Conservation (phyloP, 352 stramenopile species). For the Globisporangium viniferum region DNA sequence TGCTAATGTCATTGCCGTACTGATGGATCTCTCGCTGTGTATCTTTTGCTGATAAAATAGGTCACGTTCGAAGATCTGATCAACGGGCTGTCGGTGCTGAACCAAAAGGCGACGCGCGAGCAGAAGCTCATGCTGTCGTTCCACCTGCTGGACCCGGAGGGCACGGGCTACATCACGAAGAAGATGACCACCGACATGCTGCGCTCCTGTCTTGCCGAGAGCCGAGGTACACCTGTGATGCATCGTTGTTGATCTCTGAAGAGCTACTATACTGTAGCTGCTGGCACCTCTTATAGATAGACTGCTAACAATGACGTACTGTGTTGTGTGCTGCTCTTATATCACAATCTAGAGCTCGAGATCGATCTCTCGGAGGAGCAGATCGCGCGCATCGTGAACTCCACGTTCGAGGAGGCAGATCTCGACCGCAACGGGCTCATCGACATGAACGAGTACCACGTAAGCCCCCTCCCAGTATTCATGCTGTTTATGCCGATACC, state of each 20-base stretch:
- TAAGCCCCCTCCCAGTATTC: slow-evolving; percentile 12
- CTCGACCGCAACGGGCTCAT: slow-evolving; percentile 74
- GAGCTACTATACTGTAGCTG: not conserved
- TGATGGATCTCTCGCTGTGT: not conserved
- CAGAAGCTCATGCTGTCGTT: slow-evolving; percentile 87
- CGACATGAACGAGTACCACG: slow-evolving; percentile 79
- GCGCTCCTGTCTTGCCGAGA: slow-evolving; percentile 81
- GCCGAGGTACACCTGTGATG: slow-evolving; percentile 47
- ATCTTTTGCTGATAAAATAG: slow-evolving; percentile 21
- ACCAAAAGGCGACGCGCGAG: slow-evolving; percentile 81
- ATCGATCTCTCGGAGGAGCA: slow-evolving; percentile 76
- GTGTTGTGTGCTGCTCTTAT: not conserved
- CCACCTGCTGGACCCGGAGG: slow-evolving; percentile 75
- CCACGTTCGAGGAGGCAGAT: slow-evolving; percentile 82
- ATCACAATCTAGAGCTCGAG: slow-evolving; percentile 47
- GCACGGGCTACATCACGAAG: slow-evolving; percentile 79
- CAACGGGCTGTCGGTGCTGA: slow-evolving; percentile 76
- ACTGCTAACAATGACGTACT: not conserved
- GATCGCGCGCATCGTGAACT: slow-evolving; percentile 75
- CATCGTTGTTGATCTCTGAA: not conserved
- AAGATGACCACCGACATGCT: slow-evolving; percentile 81
- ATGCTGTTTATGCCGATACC: not conserved
- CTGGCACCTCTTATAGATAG: not conserved
- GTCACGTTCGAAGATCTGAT: slow-evolving; percentile 84
- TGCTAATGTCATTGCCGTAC: no score